phyloP scores from a whole-genome alignment of 106 monocot genomes.

The Acorus calamus region DNA sequence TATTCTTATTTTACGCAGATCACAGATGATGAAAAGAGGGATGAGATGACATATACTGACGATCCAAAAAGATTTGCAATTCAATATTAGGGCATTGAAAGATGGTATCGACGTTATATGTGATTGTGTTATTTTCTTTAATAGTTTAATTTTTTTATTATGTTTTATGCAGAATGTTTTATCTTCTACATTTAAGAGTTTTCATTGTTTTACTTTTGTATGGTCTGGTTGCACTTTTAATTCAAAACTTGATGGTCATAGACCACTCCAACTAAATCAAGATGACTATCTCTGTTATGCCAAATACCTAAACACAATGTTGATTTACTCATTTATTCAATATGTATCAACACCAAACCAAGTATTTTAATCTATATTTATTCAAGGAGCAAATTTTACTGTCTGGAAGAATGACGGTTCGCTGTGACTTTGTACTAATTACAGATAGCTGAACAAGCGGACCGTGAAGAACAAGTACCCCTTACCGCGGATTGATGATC shows the following conservation, averaged over 20 bases:
- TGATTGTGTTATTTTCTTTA: too few relatives aligned
- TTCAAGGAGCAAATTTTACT: slow-evolving; percentile 23
- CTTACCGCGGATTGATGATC: too few relatives aligned
- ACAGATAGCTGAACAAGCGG: too few relatives aligned
- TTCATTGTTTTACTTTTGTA: too few relatives aligned
- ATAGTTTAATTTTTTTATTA: neutral
- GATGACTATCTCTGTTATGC: slow-evolving; percentile 20
- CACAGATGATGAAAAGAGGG: slow-evolving; percentile 28
- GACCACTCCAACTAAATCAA: slow-evolving; percentile 12
- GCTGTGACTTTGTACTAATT: too few relatives aligned
- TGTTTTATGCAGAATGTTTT: too few relatives aligned
- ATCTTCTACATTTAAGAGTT: too few relatives aligned
- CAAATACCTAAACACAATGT: slow-evolving; percentile 23
- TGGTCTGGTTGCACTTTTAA: too few relatives aligned
- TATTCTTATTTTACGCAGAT: slow-evolving; percentile 21
- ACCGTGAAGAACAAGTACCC: too few relatives aligned
- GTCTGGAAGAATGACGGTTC: too few relatives aligned
- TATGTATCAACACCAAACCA: too few relatives aligned
- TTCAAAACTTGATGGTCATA: slow-evolving; percentile 18
- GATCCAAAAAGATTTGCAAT: slow-evolving; percentile 47
- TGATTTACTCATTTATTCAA: neutral
- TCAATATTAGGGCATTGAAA: slow-evolving; percentile 18
- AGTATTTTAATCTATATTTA: neutral
- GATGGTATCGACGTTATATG: too few relatives aligned
- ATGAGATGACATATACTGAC: slow-evolving; percentile 43